These are phyloP conservation scores for Ustilago vetiveriae DNA, from an alignment of 1,284 basidiomycete genomes.

Conservation along the genomic window DNA sequence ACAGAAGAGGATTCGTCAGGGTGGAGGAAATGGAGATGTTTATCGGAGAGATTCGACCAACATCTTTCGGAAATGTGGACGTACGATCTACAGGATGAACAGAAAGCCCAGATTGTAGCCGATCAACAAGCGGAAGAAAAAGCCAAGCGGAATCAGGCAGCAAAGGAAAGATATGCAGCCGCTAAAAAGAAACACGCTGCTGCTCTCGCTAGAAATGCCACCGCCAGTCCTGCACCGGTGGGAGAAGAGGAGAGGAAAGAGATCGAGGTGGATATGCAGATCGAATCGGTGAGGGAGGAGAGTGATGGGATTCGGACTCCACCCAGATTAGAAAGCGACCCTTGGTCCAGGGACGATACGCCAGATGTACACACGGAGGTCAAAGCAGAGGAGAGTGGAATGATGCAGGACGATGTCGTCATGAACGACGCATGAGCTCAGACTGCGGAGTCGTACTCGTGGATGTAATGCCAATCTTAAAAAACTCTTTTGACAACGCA, in stretches of 20 bases:
- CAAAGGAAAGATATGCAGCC: conserved; percentile 29
- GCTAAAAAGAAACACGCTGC: conserved; percentile 35
- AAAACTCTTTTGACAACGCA: too few relatives aligned
- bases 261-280: too few relatives aligned
- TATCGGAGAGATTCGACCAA: conserved; percentile 47
- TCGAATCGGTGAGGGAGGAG: not conserved
- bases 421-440: too few relatives aligned
- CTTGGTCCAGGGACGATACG: too few relatives aligned
- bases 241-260: not conserved
- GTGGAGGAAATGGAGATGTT: conserved; percentile 31
- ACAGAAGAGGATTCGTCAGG: not conserved
- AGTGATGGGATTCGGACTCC: conserved; percentile 1
- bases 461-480: too few relatives aligned
- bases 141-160: conserved; percentile 17
- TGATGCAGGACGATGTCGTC: too few relatives aligned
- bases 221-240: conserved; percentile 15
- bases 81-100: conserved; percentile 55
- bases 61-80: conserved; percentile 50
- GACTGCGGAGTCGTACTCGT: too few relatives aligned
- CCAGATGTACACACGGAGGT: too few relatives aligned
- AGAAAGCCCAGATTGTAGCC: conserved; percentile 16
- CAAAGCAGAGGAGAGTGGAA: too few relatives aligned
- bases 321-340: too few relatives aligned
- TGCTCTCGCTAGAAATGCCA: conserved; percentile 21
- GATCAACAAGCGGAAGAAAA: conserved; percentile 29